Conservation (phyloP, 164 flowering plant genomes). For the Akebia trifoliata region DNA sequence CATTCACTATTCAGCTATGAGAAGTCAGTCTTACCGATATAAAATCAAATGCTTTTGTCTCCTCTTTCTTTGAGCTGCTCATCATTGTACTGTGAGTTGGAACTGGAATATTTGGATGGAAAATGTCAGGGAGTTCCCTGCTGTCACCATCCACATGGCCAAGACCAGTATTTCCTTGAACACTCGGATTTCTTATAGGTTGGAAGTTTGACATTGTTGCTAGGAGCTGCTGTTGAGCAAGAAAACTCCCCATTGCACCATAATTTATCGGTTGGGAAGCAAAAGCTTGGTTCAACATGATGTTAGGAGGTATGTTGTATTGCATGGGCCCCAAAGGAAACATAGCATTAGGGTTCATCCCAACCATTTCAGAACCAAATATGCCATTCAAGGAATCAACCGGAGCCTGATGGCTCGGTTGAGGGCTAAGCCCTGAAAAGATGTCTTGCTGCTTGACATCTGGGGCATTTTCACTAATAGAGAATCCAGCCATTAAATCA, state of each 20-base stretch:
- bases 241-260: conserved; percentile 58
- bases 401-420: conserved; percentile 25
- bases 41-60: conserved; percentile 90
- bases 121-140: conserved; percentile 61
- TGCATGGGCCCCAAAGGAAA: conserved; percentile 52
- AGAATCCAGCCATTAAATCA: conserved; percentile 57
- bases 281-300: conserved; percentile 56
- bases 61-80: conserved; percentile 76
- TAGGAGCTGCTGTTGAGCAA: conserved; percentile 77
- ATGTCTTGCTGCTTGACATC: conserved; percentile 31
- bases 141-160: conserved; percentile 30
- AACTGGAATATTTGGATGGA: conserved; percentile 45
- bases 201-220: conserved; percentile 79
- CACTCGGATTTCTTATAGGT: conserved; percentile 46
- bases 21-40: conserved; percentile 63
- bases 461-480: conserved; percentile 37
- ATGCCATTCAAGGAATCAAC: conserved; percentile 33
- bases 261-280: conserved; percentile 58
- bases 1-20: too few species aligned
- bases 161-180: conserved; percentile 31
- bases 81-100: conserved; percentile 38
- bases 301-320: conserved; percentile 48
- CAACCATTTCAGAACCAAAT: conserved; percentile 35
- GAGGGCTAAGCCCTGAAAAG: conserved; percentile 16
- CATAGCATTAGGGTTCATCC: conserved; percentile 33